A percentile compares a stretch with the other conserved stretches of the same genome.
phyloP scores from a whole-genome alignment of 2,329 filamentous ascomycete genomes.

The Aspergillus pseudoglaucus region DNA sequence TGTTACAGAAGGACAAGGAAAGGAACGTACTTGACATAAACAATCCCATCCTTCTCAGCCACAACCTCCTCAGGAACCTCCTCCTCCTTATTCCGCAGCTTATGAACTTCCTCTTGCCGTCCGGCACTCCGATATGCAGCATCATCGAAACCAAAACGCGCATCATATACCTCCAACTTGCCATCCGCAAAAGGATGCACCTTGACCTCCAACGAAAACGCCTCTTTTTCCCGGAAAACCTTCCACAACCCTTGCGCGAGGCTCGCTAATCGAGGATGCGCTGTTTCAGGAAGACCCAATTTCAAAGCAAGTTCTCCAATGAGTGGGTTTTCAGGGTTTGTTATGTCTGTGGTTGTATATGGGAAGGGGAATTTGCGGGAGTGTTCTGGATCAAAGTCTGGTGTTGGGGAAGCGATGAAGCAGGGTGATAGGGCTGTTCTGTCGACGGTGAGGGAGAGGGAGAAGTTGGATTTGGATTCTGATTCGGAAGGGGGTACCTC shows the following conservation, averaged over 20 bases:
- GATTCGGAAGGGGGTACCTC: constrained; percentile 22
- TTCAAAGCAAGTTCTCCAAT: constrained; percentile 40
- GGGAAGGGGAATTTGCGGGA: constrained; percentile 56
- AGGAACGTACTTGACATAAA: constrained; percentile 60
- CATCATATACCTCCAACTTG: constrained; percentile 46
- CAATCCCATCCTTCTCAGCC: constrained; percentile 65
- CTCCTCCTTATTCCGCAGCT: constrained; percentile 45
- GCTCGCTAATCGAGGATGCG: constrained; percentile 40
- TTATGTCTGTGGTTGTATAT: constrained; percentile 46
- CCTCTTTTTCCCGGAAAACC: constrained; percentile 60
- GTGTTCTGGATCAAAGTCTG: constrained; percentile 38
- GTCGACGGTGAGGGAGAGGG: constrained; percentile 60
- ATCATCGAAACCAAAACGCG: constrained; percentile 63
- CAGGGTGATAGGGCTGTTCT: constrained; percentile 57
- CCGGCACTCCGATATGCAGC: constrained; percentile 57
- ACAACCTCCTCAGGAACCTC: constrained; percentile 54
- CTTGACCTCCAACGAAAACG: constrained; percentile 52
- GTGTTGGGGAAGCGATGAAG: constrained; percentile 54
- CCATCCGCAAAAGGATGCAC: constrained; percentile 39
- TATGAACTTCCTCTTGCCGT: constrained; percentile 57
- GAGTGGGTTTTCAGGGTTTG: constrained; percentile 31
- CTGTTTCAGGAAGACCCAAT: constrained; percentile 47
- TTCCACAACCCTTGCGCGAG: constrained; percentile 51
- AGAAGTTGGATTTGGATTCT: constrained; percentile 35
- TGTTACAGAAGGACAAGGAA: neutral